Evolutionary conservation across 1,284 basidiomycete species (phyloP).

Genomic region (Peniophora sp.): DNA sequence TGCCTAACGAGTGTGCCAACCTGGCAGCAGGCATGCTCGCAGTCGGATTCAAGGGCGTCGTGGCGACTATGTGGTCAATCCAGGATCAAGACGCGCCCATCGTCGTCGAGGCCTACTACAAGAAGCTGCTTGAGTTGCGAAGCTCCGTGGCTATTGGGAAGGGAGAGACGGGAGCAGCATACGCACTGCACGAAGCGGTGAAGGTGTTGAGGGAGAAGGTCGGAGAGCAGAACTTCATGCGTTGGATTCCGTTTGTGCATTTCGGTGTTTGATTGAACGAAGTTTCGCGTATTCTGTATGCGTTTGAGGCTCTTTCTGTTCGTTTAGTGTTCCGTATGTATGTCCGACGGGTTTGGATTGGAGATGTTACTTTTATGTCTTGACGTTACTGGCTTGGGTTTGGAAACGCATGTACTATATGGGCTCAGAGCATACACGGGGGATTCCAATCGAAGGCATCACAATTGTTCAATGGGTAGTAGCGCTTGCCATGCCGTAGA

Average conservation of each 20-base stretch:
- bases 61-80: constrained; percentile 19
- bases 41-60: constrained; percentile 13
- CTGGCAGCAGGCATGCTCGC: constrained; percentile 18
- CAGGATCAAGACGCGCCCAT: constrained; percentile 7
- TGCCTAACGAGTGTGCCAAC: constrained; percentile 9
- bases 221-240: background rate
- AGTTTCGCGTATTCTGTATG: too few species aligned
- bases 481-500: too few species aligned
- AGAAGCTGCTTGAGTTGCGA: background rate
- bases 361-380: too few species aligned
- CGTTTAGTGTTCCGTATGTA: too few species aligned
- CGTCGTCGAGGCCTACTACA: constrained; percentile 9
- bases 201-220: background rate
- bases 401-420: too few species aligned
- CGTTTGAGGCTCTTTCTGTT: too few species aligned
- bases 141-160: too few species aligned
- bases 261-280: background rate
- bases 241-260: background rate
- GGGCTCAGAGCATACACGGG: too few species aligned
- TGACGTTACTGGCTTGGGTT: too few species aligned
- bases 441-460: too few species aligned
- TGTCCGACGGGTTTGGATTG: too few species aligned
- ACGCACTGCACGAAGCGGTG: background rate
- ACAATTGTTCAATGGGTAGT: too few species aligned
- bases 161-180: background rate